Evolutionary conservation across 768 basidiomycete genomes (phyloP).

Genomic region (Candolleomyces aberdarensis): DNA sequence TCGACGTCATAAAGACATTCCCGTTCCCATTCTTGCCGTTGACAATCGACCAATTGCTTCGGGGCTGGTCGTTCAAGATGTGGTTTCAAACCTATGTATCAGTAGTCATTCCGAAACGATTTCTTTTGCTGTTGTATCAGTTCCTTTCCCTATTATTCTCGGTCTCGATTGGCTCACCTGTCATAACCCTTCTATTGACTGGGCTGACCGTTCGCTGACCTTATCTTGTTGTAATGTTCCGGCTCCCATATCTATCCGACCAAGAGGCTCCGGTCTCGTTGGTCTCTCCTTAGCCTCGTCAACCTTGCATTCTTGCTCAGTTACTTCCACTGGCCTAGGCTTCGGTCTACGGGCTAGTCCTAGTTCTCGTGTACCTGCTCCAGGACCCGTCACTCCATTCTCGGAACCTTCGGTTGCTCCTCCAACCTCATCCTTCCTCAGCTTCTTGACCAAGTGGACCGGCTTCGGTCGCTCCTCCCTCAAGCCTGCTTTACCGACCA

Average conservation of each 20-base stretch:
- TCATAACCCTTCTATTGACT: no score
- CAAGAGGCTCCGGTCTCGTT: slow-evolving; percentile 23
- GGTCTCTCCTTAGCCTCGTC: no score
- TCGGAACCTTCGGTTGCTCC: slow-evolving; percentile 8
- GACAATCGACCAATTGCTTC: slow-evolving; percentile 36
- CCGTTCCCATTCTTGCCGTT: slow-evolving; percentile 33
- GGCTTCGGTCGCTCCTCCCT: slow-evolving; percentile 18
- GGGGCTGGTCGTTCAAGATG: slow-evolving; percentile 37
- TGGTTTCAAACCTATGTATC: slow-evolving; percentile 18
- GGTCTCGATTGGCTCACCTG: no score
- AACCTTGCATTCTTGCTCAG: slow-evolving; percentile 14
- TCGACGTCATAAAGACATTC: slow-evolving; percentile 24
- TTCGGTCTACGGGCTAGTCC: slow-evolving; percentile 19
- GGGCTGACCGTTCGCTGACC: slow-evolving; percentile 15
- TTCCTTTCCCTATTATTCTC: no score
- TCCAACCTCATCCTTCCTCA: slow-evolving; percentile 11
- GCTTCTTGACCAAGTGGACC: slow-evolving; percentile 12
- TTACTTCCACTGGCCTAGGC: slow-evolving; percentile 24
- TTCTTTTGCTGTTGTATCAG: no score
- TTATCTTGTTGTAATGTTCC: slow-evolving; percentile 21
- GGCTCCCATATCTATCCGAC: slow-evolving; percentile 14
- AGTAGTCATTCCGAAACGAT: no score
- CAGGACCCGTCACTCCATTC: no score
- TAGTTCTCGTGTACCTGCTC: background rate
- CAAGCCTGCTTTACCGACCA: slow-evolving; percentile 2